Conservation (phyloP, 2,329 filamentous ascomycete species). For the Alternaria solani region DNA sequence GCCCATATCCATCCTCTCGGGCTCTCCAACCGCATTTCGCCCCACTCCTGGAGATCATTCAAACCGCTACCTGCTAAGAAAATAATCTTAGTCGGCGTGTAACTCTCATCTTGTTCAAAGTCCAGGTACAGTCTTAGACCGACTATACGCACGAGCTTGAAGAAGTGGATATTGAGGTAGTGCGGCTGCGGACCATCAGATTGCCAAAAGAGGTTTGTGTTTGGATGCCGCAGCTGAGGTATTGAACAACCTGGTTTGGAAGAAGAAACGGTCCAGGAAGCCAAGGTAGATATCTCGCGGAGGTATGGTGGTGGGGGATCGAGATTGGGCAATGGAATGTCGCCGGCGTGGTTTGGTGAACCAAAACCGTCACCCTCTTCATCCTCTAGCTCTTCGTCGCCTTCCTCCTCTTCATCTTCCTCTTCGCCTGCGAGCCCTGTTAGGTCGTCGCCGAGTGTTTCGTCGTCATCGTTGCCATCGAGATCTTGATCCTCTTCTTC, state of each 20-base stretch:
- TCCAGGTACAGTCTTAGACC: conserved; percentile 86
- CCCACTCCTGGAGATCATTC: conserved; percentile 90
- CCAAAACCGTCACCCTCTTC: conserved; percentile 24
- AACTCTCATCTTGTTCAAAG: conserved; percentile 91
- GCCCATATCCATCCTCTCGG: conserved; percentile 93
- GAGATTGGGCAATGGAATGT: conserved; percentile 23
- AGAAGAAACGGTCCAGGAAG: conserved; percentile 82
- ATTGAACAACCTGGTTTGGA: conserved; percentile 83
- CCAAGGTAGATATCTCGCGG: conserved; percentile 85
- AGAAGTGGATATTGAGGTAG: conserved; percentile 83
- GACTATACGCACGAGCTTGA: conserved; percentile 80
- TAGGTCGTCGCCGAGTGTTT: conserved; percentile 35
- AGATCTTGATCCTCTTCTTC: conserved; percentile 19
- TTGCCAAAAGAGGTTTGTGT: conserved; percentile 80
- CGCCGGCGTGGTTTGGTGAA: conserved; percentile 25
- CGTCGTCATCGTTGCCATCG: conserved; percentile 12
- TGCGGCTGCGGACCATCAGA: conserved; percentile 87
- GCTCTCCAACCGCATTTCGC: conserved; percentile 77
- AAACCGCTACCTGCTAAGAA: conserved; percentile 90
- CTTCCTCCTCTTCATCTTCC: conserved; percentile 41
- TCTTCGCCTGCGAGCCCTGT: conserved; percentile 48
- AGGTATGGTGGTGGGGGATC: conserved; percentile 58
- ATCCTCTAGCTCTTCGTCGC: conserved; percentile 60
- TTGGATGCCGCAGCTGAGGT: conserved; percentile 76
- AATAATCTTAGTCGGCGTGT: conserved; percentile 91